phyloP scores from a whole-genome alignment of 345 rosid species.

The Gossypioides kirkii region DNA sequence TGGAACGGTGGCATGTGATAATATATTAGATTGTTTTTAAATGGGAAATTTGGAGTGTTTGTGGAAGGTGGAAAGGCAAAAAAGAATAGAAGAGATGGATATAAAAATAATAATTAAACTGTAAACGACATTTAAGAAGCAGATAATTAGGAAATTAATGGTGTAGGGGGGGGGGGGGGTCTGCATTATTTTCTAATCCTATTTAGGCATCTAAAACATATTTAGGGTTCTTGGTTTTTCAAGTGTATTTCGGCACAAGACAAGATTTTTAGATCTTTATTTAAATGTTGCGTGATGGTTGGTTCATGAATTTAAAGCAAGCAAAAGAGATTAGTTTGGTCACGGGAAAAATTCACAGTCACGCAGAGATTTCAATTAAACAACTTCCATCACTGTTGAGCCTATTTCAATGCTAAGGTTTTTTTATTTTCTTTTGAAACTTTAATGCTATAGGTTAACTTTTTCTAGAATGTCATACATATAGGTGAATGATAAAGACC shows the following conservation, averaged over 20 bases:
- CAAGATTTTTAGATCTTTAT: not conserved
- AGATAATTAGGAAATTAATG: not conserved
- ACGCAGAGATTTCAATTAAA: not conserved
- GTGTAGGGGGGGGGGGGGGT: not conserved
- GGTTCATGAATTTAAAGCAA: conserved; percentile 6
- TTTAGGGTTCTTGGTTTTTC: not conserved
- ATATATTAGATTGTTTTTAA: conserved; percentile 2
- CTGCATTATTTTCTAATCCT: not conserved
- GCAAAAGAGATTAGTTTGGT: not conserved
- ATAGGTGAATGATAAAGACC: no score
- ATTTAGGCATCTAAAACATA: not conserved
- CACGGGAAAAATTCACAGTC: not conserved
- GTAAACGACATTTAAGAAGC: not conserved
- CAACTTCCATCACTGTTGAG: not conserved
- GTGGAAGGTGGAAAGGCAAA: not conserved
- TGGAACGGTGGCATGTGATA: conserved; percentile 40
- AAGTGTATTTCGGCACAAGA: not conserved
- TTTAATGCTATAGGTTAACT: no score
- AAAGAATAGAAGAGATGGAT: not conserved
- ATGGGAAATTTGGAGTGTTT: not conserved
- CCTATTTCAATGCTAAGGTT: not conserved
- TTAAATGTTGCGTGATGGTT: not conserved
- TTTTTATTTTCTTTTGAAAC: no score
- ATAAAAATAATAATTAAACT: not conserved
- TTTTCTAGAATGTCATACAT: no score